Base-by-base conservation (phyloP, 371 early-diverging fungal species). In the Mucor mucedo region DNA sequence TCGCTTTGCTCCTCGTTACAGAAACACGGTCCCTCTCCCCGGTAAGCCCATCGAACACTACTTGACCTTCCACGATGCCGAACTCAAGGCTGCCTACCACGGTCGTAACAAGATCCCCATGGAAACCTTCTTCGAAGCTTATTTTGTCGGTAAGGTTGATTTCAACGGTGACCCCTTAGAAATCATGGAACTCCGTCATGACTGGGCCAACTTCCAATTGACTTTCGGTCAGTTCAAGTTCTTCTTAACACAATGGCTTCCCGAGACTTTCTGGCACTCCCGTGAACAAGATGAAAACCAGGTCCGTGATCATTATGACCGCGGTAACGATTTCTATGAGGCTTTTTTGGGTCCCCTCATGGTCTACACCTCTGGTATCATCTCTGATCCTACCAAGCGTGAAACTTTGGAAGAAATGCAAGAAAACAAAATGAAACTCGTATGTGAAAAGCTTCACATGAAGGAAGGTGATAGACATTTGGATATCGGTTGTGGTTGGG, bases 401-500 rank as follows among this genome's bases (percentile, higher is more conserved):
- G 95, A 97, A 78, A 87, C 96, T 30, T 84, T 98, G 57, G 98
- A 98, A 73, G 84, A 96, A 75, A 65, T 98, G 69, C 98, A 97
- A 77, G 90, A 93, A 68, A 95, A 96, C 90, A 97, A 97, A 85
- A 81, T 97, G 80, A 84, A 89, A 60, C 83, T 93, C 55, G 95
- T 98, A 50, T 90, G 91, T 73, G 89, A 95, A 60, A 92, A 92
- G 79, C 73, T 96, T 13, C 87, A 91, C 65, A 83, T 97, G 75
- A 90, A 93, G 85, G 76, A 86, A 62, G 97, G 95, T 66, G 96
- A 96, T 68, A 87, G 88, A 55, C 91, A 93, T 72, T 82, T 98
- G 79, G 98, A 98, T 82, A 95, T 98, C 81, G 98, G 98, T 57
- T 96, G 97, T 76, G 98, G 98, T n/a, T 97, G 98, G 97, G 97